Evolutionary conservation across 2,329 filamentous ascomycete genomes (phyloP).

Genomic region (Fusarium chuoi): DNA sequence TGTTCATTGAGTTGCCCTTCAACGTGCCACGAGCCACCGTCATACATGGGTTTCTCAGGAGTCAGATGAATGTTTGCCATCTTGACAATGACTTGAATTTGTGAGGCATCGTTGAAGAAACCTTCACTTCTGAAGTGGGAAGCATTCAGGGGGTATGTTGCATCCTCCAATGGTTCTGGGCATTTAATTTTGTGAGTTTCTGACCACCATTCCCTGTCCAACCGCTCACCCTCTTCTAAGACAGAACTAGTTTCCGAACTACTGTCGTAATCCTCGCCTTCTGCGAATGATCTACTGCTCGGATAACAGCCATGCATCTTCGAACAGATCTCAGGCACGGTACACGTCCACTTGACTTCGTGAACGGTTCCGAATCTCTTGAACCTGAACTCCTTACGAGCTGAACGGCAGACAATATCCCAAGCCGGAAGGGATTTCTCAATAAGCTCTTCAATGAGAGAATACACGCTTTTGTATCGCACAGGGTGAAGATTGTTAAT

Average conservation of each 20-base stretch:
- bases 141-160: constrained; percentile 14
- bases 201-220: background rate
- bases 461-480: constrained; percentile 52
- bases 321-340: constrained; percentile 25
- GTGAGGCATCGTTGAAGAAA: constrained; percentile 45
- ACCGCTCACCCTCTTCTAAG: background rate
- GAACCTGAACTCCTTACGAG: background rate
- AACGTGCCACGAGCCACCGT: constrained; percentile 64
- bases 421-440: constrained; percentile 56
- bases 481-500: constrained; percentile 64
- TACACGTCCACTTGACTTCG: constrained; percentile 41
- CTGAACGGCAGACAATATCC: constrained; percentile 50
- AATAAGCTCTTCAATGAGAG: constrained; percentile 55
- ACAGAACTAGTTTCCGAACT: background rate
- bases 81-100: constrained; percentile 72
- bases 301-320: background rate
- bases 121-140: constrained; percentile 32
- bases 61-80: constrained; percentile 69
- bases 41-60: constrained; percentile 65
- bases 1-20: constrained; percentile 69
- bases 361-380: background rate
- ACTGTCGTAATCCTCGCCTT: background rate
- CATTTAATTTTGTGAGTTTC: constrained; percentile 13
- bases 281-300: background rate
- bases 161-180: constrained; percentile 3